A percentile compares a stretch with the other conserved stretches of the same genome.
These are phyloP conservation scores for Populus hybrid DNA, from an alignment of 441 rosid species.

Conservation along the genomic window DNA sequence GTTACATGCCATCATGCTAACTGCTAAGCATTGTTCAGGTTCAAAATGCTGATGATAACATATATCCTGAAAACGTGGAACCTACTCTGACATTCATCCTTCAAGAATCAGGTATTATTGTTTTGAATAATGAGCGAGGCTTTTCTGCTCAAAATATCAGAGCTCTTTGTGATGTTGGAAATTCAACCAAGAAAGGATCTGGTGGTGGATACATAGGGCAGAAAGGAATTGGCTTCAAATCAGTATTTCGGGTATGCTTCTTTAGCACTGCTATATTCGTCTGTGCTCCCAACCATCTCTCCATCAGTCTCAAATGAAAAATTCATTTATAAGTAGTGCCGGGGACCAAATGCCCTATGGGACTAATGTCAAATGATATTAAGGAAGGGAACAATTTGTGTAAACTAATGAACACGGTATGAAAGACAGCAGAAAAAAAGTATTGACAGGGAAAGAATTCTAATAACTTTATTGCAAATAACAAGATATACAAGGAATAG, in stretches of 20 bases:
- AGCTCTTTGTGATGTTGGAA: constrained; percentile 98
- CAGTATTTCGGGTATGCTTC: constrained; percentile 90
- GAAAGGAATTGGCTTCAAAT: constrained; percentile 99
- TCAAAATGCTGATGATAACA: constrained; percentile 99
- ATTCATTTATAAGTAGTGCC: background rate
- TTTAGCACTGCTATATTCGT: background rate
- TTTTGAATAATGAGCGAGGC: constrained; percentile 91
- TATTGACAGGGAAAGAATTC: no score
- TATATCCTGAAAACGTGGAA: constrained; percentile 64
- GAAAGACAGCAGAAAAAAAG: background rate
- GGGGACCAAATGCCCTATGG: background rate
- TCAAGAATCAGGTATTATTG: constrained; percentile 66
- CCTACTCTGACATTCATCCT: constrained; percentile 90
- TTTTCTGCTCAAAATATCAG: constrained; percentile 82
- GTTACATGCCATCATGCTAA: background rate
- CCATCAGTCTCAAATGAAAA: background rate
- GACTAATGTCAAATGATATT: background rate
- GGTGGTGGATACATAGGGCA: constrained; percentile 89
- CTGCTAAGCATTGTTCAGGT: constrained; percentile 54
- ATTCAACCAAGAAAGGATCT: constrained; percentile 90
- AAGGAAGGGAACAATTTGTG: no score
- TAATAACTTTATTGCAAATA: no score
- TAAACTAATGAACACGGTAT: background rate
- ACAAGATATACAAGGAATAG: no score
- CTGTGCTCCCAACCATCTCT: background rate